Conservation (phyloP, 352 stramenopile genomes). For the Phytophthora capsici region DNA sequence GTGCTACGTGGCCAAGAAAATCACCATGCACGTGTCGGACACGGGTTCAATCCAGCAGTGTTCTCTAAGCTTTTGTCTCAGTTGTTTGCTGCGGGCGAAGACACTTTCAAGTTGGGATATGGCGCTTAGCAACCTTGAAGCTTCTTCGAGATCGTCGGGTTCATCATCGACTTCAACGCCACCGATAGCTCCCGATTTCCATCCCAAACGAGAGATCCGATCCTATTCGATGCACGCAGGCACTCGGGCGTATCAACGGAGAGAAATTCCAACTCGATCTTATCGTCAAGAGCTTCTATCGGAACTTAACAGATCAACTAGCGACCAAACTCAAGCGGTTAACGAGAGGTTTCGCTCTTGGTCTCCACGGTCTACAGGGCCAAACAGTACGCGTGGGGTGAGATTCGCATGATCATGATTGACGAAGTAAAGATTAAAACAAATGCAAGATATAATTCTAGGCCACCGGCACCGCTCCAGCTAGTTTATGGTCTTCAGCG, state of each 20-base stretch:
- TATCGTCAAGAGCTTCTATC: not conserved
- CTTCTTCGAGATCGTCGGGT: not conserved
- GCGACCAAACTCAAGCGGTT: not conserved
- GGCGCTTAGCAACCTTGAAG: constrained; percentile 17
- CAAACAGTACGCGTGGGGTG: constrained; percentile 13
- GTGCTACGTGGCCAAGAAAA: constrained; percentile 63
- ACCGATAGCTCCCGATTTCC: not conserved
- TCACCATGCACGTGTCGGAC: constrained; percentile 52
- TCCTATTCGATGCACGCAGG: constrained; percentile 18
- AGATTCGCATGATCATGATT: constrained; percentile 9
- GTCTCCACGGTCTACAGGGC: constrained; percentile 7
- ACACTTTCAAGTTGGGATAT: constrained; percentile 50
- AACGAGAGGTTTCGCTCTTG: not conserved
- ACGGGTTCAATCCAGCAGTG: constrained; percentile 40
- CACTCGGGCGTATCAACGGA: not conserved
- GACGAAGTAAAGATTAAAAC: not conserved
- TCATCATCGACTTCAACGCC: not conserved
- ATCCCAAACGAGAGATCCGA: constrained; percentile 3
- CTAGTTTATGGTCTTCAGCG: constrained; percentile 10
- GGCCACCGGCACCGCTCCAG: constrained; percentile 1
- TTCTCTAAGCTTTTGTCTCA: constrained; percentile 53
- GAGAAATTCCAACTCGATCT: not conserved
- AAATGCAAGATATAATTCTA: not conserved
- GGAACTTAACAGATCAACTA: constrained; percentile 1
- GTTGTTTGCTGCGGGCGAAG: constrained; percentile 58